Percentiles rank a stretch among this genome's conserved stretches.
Conservation (phyloP, 163 green algal species). For the Trebouxia gelatinosa region DNA sequence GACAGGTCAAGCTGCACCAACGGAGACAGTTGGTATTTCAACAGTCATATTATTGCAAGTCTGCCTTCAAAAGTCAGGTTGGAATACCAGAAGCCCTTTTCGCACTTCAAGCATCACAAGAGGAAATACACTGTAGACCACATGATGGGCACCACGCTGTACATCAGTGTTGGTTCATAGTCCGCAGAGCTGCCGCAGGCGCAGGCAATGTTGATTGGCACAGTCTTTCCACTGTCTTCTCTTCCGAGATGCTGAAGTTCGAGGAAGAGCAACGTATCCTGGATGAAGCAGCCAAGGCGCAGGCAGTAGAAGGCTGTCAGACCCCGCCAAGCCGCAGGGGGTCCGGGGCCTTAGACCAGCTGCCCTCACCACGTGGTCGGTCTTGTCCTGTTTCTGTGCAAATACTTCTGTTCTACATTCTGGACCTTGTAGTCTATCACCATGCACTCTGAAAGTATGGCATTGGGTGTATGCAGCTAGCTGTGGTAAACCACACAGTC, state of each 20-base stretch:
- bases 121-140: not conserved
- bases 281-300: not conserved
- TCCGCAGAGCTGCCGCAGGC: conserved; percentile 33
- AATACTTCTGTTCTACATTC: not conserved
- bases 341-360: not conserved
- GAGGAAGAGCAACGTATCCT: conserved; percentile 31
- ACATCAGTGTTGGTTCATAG: not conserved
- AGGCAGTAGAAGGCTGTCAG: not conserved
- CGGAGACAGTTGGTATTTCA: no score
- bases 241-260: conserved; percentile 51
- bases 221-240: conserved; percentile 42
- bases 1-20: no score
- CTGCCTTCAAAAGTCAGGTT: not conserved
- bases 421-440: not conserved
- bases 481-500: not conserved
- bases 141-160: not conserved
- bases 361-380: conserved; percentile 3
- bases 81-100: not conserved
- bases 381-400: not conserved
- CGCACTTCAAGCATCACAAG: no score
- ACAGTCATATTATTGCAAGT: no score
- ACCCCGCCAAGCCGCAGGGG: conserved; percentile 30
- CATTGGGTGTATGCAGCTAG: not conserved
- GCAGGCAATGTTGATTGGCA: conserved; percentile 51
- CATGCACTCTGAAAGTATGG: no score